phyloP scores from a whole-genome alignment of 306 rosid species.

The Rosa chinensis region DNA sequence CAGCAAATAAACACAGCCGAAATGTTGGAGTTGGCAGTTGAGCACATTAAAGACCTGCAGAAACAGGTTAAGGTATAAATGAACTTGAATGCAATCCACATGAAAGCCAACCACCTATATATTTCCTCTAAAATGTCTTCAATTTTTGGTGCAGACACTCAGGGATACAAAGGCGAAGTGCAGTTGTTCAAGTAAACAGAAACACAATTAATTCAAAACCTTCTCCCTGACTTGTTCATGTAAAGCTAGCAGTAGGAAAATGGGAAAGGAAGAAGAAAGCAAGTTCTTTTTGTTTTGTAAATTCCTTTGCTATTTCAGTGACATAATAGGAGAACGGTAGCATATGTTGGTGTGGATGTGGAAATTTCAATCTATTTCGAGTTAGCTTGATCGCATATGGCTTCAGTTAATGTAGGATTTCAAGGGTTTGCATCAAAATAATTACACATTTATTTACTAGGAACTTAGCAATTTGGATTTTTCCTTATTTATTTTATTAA shows the following conservation, averaged over 20 bases:
- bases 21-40: conserved; percentile 74
- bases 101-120: conserved; percentile 18
- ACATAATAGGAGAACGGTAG: not conserved
- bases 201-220: conserved; percentile 27
- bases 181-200: conserved; percentile 55
- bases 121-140: conserved; percentile 20
- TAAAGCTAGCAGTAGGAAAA: conserved; percentile 37
- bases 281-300: not conserved
- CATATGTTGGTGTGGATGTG: not conserved
- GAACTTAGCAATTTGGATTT: not conserved
- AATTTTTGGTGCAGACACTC: conserved; percentile 56
- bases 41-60: conserved; percentile 74
- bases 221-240: conserved; percentile 29
- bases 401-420: too few relatives aligned
- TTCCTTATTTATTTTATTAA: too few relatives aligned
- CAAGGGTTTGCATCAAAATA: not conserved
- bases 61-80: conserved; percentile 67
- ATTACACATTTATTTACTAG: not conserved
- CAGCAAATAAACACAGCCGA: conserved; percentile 94
- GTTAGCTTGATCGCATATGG: not conserved
- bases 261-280: not conserved
- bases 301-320: not conserved
- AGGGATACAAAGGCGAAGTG: conserved; percentile 59
- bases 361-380: not conserved
- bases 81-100: not conserved